Evolutionary conservation across 306 rosid species (phyloP), one percentile per base, ranked within the genome.

Genomic region (Trifolium subterraneum): DNA sequence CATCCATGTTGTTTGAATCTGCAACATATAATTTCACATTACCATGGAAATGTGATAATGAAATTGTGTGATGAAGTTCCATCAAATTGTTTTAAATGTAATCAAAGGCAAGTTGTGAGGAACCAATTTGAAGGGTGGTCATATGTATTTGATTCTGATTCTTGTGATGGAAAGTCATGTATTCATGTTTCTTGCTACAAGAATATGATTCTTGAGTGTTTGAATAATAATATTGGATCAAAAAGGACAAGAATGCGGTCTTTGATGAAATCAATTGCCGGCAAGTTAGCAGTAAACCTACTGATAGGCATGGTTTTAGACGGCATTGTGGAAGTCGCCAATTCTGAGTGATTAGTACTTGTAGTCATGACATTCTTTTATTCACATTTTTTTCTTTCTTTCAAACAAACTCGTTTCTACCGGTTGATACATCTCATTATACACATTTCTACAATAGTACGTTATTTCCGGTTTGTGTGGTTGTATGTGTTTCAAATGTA

Each of bases 1-100:
- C 88, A 84, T 45, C 90, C 90, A 3, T 79, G 79, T 15, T 86
- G 90, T 16, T 14, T 86, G n/a, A 60, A 45, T 10, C 79, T 86
- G 9, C 45, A 60, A 65, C 7, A 15, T 0, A 81, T 5, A 6
- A 45, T 86, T 14, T 50, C 47, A 15, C 71, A 56, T 11, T 2
- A 2, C 0, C 0, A 39, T 39, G 44, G 13, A 39, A 39, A 39
- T 3, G 0, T 10, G 13, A 62, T 6, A 4, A 48, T 84, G 1
- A 5, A 71, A 11, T 74, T 86, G 54, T 12, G 45, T 12, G 6
- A 59, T 1, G 70, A 73, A 47, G 72, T 79, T 58, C 65, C 76
- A 0, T 51, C 72, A n/a, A 74, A 73, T 56, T 85, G 89, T 59
- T 29, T 4, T 29, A 25, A 3, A 25, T 84, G 90, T 7, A 64